Evolutionary conservation across 352 stramenopile genomes (phyloP).

Genomic region (Pythium folliculosum): DNA sequence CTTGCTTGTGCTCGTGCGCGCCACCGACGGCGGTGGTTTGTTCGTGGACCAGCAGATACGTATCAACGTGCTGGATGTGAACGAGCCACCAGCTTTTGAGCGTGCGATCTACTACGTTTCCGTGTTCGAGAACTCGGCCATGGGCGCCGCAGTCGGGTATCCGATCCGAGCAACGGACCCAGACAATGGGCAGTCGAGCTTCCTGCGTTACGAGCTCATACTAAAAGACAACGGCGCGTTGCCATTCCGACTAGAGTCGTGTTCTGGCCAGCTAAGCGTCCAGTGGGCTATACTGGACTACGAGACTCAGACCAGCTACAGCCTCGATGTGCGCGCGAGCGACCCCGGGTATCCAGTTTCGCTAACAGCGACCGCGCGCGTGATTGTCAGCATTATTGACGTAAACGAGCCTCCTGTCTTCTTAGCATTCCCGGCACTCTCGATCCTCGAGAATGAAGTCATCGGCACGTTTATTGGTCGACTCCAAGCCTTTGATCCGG

Average conservation of each 20-base stretch:
- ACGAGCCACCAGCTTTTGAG: constrained; percentile 53
- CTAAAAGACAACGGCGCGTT: constrained; percentile 36
- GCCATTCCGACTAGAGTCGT: constrained; percentile 58
- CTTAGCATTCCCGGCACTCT: constrained; percentile 28
- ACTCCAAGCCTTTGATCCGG: constrained; percentile 42
- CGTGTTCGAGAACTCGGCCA: constrained; percentile 43
- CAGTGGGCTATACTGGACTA: constrained; percentile 53
- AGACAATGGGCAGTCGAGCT: constrained; percentile 47
- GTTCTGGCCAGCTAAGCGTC: constrained; percentile 49
- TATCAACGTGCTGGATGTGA: constrained; percentile 48
- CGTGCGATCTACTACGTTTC: constrained; percentile 38
- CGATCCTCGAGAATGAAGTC: constrained; percentile 45
- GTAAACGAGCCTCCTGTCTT: constrained; percentile 57
- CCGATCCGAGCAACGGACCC: constrained; percentile 52
- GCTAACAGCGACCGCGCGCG: constrained; percentile 29
- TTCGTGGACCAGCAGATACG: constrained; percentile 42
- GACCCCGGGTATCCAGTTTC: constrained; percentile 43
- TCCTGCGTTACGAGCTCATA: constrained; percentile 49
- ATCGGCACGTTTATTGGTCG: constrained; percentile 37
- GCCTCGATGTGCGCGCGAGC: constrained; percentile 44
- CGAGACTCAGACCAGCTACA: constrained; percentile 41
- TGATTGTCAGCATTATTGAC: constrained; percentile 43
- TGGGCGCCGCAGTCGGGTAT: constrained; percentile 41
- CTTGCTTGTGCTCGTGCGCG: constrained; percentile 37
- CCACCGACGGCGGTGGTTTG: constrained; percentile 39